Conservation (phyloP, 2,329 filamentous ascomycete genomes). For the Fusarium metavorans region DNA sequence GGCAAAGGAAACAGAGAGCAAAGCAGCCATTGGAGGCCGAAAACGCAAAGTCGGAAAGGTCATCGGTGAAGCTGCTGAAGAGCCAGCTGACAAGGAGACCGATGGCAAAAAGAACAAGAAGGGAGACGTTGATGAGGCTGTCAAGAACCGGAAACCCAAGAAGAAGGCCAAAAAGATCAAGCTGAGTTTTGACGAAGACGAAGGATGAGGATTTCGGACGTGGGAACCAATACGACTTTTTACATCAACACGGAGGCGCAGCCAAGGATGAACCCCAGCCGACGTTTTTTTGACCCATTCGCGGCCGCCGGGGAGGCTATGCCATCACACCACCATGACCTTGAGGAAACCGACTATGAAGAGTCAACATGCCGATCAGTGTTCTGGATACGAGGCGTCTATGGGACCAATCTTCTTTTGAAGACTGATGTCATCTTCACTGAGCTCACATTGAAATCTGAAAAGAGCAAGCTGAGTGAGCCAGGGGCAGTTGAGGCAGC, state of each 20-base stretch:
- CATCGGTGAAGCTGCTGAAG: constrained; percentile 50
- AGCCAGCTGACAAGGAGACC: constrained; percentile 27
- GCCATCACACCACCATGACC: constrained; percentile 4
- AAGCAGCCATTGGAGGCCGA: constrained; percentile 53
- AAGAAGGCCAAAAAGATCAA: constrained; percentile 75
- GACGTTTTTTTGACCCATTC: not conserved
- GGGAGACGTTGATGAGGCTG: constrained; percentile 43
- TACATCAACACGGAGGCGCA: not conserved
- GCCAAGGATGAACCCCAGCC: not conserved
- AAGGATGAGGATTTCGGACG: constrained; percentile 52
- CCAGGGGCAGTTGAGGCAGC: not conserved
- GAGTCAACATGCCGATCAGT: not conserved
- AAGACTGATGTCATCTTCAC: not conserved
- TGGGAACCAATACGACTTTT: not conserved
- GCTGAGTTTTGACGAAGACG: constrained; percentile 74
- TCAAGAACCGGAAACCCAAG: constrained; percentile 53
- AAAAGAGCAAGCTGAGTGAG: not conserved
- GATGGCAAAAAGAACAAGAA: constrained; percentile 25
- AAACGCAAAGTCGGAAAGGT: constrained; percentile 65
- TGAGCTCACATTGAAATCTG: not conserved
- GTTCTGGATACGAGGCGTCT: not conserved
- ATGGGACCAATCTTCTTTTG: not conserved
- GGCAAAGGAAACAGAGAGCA: constrained; percentile 45
- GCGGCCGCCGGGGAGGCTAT: not conserved
- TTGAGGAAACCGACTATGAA: not conserved